phyloP scores from a whole-genome alignment of 2,329 filamentous ascomycete genomes.

The Fusarium clavum region DNA sequence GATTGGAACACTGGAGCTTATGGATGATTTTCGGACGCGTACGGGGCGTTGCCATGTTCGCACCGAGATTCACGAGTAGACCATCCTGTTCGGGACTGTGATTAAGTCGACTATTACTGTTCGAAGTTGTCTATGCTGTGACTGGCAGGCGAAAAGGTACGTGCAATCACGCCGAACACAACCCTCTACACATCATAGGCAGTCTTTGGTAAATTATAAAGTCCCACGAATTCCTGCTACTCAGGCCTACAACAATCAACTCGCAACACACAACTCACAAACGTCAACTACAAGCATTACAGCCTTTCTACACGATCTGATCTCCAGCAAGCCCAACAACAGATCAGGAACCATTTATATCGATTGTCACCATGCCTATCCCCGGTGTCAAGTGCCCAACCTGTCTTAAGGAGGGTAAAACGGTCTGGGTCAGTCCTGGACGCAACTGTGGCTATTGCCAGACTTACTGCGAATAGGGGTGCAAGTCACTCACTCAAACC shows the following conservation, averaged over 20 bases:
- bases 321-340: not conserved
- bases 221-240: not conserved
- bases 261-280: not conserved
- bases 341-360: accelerated
- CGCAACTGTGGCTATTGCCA: not conserved
- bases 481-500: no score
- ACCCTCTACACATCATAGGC: no score
- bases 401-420: not conserved
- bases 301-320: accelerated
- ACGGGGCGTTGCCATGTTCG: not conserved
- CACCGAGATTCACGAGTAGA: no score
- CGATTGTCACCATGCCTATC: not conserved
- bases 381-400: not conserved
- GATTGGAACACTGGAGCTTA: accelerated
- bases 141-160: not conserved
- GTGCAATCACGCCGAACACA: not conserved
- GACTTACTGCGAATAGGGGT: not conserved
- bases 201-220: not conserved
- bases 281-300: not conserved
- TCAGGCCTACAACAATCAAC: no score
- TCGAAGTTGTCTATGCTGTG: not conserved
- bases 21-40: not conserved
- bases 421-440: not conserved
- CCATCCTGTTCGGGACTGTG: not conserved
- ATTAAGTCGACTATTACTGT: not conserved